A percentile compares a stretch with the other conserved stretches of the same genome.
phyloP scores from a whole-genome alignment of 805 yeast species.

The Saturnispora ahearnii region DNA sequence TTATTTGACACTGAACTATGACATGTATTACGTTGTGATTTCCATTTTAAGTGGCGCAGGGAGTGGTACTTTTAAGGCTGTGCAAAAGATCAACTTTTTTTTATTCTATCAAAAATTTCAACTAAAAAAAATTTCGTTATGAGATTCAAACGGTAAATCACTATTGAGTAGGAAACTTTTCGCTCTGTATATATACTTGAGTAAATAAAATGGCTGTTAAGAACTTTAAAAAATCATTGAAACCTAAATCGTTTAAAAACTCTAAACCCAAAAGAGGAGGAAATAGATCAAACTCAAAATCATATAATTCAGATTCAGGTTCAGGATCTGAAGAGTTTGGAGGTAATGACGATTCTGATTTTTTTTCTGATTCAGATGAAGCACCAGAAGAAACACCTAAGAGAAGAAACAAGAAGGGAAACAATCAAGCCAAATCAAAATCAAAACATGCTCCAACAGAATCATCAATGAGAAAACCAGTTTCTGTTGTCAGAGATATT shows the following conservation, averaged over 20 bases:
- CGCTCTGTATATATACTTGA: neutral
- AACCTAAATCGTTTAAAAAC: neutral
- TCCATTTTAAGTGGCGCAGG: neutral
- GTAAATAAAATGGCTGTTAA: neutral
- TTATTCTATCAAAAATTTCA: neutral
- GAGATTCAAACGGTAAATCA: too few relatives aligned
- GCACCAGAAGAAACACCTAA: conserved; percentile 23
- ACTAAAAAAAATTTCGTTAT: neutral
- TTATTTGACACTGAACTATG: too few relatives aligned
- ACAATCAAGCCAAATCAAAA: conserved; percentile 26
- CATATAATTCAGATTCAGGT: conserved; percentile 12
- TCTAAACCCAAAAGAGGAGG: neutral
- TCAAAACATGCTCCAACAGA: conserved; percentile 87
- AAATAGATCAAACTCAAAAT: neutral
- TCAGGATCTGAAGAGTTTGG: conserved; percentile 21
- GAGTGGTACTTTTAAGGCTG: neutral
- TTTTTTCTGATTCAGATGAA: conserved; percentile 4
- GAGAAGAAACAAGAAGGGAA: conserved; percentile 14
- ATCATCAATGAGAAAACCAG: conserved; percentile 62
- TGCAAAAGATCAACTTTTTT: neutral
- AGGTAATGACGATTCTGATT: conserved; percentile 10
- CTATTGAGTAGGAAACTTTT: too few relatives aligned
- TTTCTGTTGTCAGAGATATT: conserved; percentile 59
- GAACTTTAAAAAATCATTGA: neutral
- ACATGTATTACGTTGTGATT: too few relatives aligned